These are phyloP conservation scores for Dictyostelium firmibasis DNA, from an alignment of 78 protist genomes.

Conservation along the genomic window DNA sequence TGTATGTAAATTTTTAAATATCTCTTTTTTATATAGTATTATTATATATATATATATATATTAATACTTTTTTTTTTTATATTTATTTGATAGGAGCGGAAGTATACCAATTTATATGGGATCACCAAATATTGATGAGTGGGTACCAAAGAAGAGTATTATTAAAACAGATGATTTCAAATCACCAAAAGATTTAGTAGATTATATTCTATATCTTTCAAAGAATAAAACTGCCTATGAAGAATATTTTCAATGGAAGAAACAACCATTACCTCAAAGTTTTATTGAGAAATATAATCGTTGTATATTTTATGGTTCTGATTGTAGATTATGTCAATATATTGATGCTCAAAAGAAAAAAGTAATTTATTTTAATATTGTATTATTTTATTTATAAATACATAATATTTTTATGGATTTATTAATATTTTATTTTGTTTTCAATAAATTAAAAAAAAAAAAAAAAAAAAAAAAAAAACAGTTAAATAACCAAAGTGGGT, in stretches of 20 bases:
- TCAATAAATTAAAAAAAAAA: too few species aligned
- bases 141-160: conserved; percentile 36
- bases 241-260: conserved; percentile 67
- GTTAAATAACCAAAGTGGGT: neutral
- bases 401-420: too few species aligned
- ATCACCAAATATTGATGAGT: conserved; percentile 63
- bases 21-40: too few species aligned
- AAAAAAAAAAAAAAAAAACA: too few species aligned
- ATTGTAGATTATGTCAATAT: conserved; percentile 44
- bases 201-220: conserved; percentile 1
- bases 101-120: conserved; percentile 75
- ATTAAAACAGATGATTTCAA: conserved; percentile 68
- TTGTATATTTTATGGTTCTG: conserved; percentile 56
- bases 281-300: conserved; percentile 33
- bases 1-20: conserved; percentile 42
- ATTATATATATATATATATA: too few species aligned
- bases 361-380: neutral
- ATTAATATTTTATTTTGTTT: neutral
- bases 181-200: conserved; percentile 53
- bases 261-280: neutral
- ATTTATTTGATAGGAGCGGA: conserved; percentile 48
- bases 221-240: conserved; percentile 49
- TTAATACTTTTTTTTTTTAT: neutral
- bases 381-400: neutral
- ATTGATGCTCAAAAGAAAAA: neutral